phyloP scores from a whole-genome alignment of 2,329 filamentous ascomycete genomes.

The Talaromyces sp. region DNA sequence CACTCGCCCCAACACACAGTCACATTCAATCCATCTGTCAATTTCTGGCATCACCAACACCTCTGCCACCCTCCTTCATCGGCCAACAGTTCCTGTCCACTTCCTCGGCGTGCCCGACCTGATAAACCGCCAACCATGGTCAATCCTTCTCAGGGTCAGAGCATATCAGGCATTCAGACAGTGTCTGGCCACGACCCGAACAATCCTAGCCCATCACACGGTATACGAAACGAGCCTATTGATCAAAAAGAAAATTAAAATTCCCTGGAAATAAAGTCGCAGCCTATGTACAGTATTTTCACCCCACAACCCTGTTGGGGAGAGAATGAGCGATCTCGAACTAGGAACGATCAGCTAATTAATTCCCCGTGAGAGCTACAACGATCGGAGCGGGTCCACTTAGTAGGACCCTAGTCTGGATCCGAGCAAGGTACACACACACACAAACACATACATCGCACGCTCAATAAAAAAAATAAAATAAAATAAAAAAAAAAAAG shows the following conservation, averaged over 20 bases:
- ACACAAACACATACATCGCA: background rate
- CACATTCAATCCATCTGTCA: background rate
- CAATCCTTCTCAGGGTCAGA: conserved; percentile 4
- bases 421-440: conserved; percentile 10
- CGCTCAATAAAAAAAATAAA: background rate
- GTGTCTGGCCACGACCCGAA: background rate
- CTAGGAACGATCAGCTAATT: background rate
- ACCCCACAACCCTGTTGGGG: background rate
- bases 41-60: conserved; percentile 13
- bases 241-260: too few species aligned
- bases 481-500: background rate
- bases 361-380: conserved; percentile 4
- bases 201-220: too few species aligned
- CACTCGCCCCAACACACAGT: conserved; percentile 12
- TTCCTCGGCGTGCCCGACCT: background rate
- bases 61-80: conserved; percentile 21
- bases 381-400: conserved; percentile 12
- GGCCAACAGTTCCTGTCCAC: conserved; percentile 26
- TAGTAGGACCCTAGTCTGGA: conserved; percentile 9
- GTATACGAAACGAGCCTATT: too few species aligned
- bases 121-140: conserved; percentile 15
- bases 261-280: too few species aligned
- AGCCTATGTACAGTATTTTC: background rate
- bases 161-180: conserved; percentile 6
- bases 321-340: background rate